phyloP scores from a whole-genome alignment of 73 alveolate species.

The Chromera velia region DNA sequence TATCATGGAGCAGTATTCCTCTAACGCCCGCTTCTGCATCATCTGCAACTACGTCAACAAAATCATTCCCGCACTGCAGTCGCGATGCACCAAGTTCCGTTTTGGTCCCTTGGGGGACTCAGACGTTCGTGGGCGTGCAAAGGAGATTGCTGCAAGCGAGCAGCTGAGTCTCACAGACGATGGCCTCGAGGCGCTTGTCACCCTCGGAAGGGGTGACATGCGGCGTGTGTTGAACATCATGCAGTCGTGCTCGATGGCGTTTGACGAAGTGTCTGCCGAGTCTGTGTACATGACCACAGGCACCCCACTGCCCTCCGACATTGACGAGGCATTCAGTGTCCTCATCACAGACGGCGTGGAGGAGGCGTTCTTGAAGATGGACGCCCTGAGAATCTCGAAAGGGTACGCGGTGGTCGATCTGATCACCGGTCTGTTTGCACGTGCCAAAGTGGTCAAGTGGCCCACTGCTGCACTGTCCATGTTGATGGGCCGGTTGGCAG shows the following conservation, averaged over 20 bases:
- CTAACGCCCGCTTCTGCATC: conserved; percentile 91
- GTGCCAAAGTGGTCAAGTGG: no score
- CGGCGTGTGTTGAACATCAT: neutral
- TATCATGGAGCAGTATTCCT: conserved; percentile 91
- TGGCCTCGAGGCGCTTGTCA: neutral
- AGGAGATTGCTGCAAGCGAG: neutral
- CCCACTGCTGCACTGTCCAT: no score
- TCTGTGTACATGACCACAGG: neutral
- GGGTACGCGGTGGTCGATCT: no score
- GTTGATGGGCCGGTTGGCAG: no score
- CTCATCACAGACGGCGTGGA: no score
- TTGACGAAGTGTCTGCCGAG: neutral
- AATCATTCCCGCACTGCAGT: conserved; percentile 94
- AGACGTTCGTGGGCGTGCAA: neutral
- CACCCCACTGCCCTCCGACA: neutral
- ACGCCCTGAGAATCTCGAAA: no score
- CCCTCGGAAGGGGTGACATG: neutral
- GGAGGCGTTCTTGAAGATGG: no score
- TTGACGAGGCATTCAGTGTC: neutral
- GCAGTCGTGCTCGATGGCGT: neutral
- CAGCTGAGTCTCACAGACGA: neutral
- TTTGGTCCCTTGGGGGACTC: neutral
- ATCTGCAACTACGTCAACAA: conserved; percentile 96
- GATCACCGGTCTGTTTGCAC: no score
- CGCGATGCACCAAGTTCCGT: conserved; percentile 15